A percentile compares a stretch with the other conserved stretches of the same genome.
phyloP scores from a whole-genome alignment of 1,284 basidiomycete genomes.

The Sanghuangporus weigelae region DNA sequence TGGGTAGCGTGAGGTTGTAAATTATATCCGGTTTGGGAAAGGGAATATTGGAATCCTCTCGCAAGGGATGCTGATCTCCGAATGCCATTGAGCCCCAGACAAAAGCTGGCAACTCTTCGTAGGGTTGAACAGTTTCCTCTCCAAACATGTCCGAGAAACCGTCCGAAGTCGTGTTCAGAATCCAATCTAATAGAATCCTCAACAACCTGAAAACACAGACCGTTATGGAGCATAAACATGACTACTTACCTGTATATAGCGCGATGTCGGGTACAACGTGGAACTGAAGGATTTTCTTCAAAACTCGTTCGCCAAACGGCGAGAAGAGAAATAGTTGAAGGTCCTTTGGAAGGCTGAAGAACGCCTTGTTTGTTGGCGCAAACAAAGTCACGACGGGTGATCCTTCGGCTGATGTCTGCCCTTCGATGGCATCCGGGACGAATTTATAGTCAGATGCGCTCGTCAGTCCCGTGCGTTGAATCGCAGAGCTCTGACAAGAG shows the following conservation, averaged over 20 bases:
- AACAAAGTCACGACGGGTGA: slow-evolving; percentile 55
- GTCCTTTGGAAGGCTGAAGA: slow-evolving; percentile 48
- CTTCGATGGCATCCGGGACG: slow-evolving; percentile 31
- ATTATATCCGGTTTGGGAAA: slow-evolving; percentile 36
- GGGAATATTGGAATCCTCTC: background rate
- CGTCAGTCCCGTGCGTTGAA: slow-evolving; percentile 49
- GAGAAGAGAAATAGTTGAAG: slow-evolving; percentile 65
- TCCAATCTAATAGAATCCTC: background rate
- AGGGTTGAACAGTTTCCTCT: background rate
- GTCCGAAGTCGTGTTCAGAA: background rate
- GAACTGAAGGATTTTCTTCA: slow-evolving; percentile 62
- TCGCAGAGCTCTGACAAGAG: slow-evolving; percentile 44
- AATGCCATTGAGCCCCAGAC: too few species aligned
- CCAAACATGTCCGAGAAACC: background rate
- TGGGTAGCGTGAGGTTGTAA: slow-evolving; percentile 41
- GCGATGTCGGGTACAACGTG: slow-evolving; percentile 59
- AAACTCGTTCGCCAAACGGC: slow-evolving; percentile 49
- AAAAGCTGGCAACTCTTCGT: too few species aligned
- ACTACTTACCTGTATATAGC: slow-evolving; percentile 46
- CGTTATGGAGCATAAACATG: background rate
- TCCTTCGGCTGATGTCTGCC: slow-evolving; percentile 39
- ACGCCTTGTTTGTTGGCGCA: slow-evolving; percentile 62
- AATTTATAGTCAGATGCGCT: slow-evolving; percentile 44
- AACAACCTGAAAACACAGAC: background rate
- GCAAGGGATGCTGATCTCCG: background rate